Evolutionary conservation across 495 filamentous ascomycete genomes (phyloP).

Genomic region (Neurospora sp.): DNA sequence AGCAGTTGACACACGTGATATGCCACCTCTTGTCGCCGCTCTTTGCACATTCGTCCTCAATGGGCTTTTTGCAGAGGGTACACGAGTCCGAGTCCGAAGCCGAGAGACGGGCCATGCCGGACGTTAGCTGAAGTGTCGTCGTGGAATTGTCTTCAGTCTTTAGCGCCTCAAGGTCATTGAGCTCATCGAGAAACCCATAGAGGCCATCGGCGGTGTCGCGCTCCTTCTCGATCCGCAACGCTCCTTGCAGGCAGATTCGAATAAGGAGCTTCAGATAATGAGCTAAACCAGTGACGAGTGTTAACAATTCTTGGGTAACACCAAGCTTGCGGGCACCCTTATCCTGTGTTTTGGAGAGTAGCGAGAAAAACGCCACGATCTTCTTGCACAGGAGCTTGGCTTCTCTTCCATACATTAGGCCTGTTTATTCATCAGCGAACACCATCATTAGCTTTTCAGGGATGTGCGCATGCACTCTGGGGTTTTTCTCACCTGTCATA

Average conservation of each 20-base stretch:
- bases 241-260: slow-evolving; percentile 88
- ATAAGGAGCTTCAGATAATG: slow-evolving; percentile 98
- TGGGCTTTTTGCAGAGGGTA: slow-evolving; percentile 64
- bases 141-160: slow-evolving; percentile 50
- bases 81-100: slow-evolving; percentile 77
- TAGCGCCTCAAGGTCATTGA: slow-evolving; percentile 61
- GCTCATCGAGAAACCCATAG: slow-evolving; percentile 67
- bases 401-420: slow-evolving; percentile 83
- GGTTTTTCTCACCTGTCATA: slow-evolving; percentile 55
- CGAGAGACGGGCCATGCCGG: slow-evolving; percentile 62
- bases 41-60: slow-evolving; percentile 85
- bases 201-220: slow-evolving; percentile 62
- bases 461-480: neutral
- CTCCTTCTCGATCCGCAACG: slow-evolving; percentile 84
- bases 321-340: slow-evolving; percentile 78
- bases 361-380: slow-evolving; percentile 93
- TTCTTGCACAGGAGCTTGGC: slow-evolving; percentile 98
- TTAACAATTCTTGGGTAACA: slow-evolving; percentile 92
- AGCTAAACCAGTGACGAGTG: slow-evolving; percentile 89
- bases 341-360: slow-evolving; percentile 89
- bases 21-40: slow-evolving; percentile 73
- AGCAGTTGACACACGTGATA: slow-evolving; percentile 64
- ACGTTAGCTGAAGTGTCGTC: slow-evolving; percentile 58
- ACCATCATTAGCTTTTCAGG: neutral
- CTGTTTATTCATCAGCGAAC: slow-evolving; percentile 31